These are phyloP conservation scores for Tetradesmus obliquus DNA, from an alignment of 139 green algal genomes.

Conservation along the genomic window DNA sequence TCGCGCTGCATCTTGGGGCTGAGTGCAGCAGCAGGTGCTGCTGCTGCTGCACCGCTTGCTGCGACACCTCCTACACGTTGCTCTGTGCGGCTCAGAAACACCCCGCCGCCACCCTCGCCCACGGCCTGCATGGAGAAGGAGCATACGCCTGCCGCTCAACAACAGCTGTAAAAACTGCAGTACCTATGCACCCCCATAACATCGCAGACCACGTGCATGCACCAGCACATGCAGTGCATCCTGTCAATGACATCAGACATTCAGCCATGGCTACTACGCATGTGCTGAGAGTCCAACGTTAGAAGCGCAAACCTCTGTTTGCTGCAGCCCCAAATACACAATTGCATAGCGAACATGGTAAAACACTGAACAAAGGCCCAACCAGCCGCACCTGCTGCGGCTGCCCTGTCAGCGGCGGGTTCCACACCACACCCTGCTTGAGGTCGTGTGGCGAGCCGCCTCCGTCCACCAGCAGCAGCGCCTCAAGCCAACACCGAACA, in stretches of 20 bases:
- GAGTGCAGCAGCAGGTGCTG: not conserved
- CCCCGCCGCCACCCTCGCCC: not conserved
- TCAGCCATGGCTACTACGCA: no score
- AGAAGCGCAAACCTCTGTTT: not conserved
- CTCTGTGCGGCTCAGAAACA: slow-evolving; percentile 23
- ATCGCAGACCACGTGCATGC: no score
- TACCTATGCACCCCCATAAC: no score
- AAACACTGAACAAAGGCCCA: not conserved
- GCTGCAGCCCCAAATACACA: not conserved
- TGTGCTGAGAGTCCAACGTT: no score
- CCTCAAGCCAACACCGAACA: slow-evolving; percentile 9
- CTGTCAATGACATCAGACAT: no score
- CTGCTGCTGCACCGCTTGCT: not conserved
- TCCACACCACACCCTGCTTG: slow-evolving; percentile 95
- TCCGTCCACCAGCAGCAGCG: slow-evolving; percentile 67
- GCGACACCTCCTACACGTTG: not conserved
- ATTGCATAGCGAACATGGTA: not conserved
- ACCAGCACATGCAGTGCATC: no score
- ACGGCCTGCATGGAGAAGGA: not conserved
- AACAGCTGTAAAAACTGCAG: not conserved
- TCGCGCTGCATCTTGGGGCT: slow-evolving; percentile 30
- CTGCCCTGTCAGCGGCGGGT: slow-evolving; percentile 80
- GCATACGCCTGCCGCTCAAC: not conserved
- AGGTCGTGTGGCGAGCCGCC: slow-evolving; percentile 87
- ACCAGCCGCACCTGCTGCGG: not conserved